Percentiles rank a stretch among this genome's conserved stretches.
Evolutionary conservation across 352 stramenopile species (phyloP).

Genomic region (Pythium periplocum): DNA sequence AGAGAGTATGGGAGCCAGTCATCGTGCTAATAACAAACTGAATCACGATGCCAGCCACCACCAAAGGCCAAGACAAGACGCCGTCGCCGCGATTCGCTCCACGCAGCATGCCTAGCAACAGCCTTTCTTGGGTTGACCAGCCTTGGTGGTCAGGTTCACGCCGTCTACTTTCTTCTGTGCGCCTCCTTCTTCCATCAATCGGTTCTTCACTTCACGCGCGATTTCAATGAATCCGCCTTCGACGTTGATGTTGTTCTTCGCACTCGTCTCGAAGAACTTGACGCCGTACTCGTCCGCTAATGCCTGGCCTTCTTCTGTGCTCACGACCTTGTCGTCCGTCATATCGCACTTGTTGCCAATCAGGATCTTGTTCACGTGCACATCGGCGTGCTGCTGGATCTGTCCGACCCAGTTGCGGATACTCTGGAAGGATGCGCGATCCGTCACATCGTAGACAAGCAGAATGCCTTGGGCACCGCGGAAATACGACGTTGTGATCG

Average conservation of each 20-base stretch:
- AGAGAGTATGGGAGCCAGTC: too few relatives aligned
- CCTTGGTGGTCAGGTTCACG: slow-evolving; percentile 79
- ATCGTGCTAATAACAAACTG: too few relatives aligned
- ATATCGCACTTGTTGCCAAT: slow-evolving; percentile 99
- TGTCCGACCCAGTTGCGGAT: slow-evolving; percentile 98
- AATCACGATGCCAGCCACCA: too few relatives aligned
- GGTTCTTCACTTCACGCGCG: slow-evolving; percentile 86
- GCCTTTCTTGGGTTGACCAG: slow-evolving; percentile 71
- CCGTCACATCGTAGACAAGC: slow-evolving; percentile 98
- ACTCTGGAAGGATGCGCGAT: slow-evolving; percentile 96
- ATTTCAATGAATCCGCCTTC: slow-evolving; percentile 89
- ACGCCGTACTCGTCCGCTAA: slow-evolving; percentile 94
- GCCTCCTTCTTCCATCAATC: slow-evolving; percentile 84
- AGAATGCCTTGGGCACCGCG: slow-evolving; percentile 98
- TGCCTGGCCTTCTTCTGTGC: slow-evolving; percentile 91
- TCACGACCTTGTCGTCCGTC: slow-evolving; percentile 95
- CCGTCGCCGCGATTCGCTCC: not conserved
- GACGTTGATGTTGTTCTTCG: slow-evolving; percentile 96
- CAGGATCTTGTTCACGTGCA: slow-evolving; percentile 99
- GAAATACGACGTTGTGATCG: slow-evolving; percentile 99
- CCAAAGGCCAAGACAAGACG: too few relatives aligned
- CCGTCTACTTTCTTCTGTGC: slow-evolving; percentile 75
- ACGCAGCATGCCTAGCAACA: slow-evolving; percentile 57
- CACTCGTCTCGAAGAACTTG: slow-evolving; percentile 95
- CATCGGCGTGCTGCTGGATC: slow-evolving; percentile 97